Evolutionary conservation across 83 land plant species (phyloP).

Genomic region (Picea abies): DNA sequence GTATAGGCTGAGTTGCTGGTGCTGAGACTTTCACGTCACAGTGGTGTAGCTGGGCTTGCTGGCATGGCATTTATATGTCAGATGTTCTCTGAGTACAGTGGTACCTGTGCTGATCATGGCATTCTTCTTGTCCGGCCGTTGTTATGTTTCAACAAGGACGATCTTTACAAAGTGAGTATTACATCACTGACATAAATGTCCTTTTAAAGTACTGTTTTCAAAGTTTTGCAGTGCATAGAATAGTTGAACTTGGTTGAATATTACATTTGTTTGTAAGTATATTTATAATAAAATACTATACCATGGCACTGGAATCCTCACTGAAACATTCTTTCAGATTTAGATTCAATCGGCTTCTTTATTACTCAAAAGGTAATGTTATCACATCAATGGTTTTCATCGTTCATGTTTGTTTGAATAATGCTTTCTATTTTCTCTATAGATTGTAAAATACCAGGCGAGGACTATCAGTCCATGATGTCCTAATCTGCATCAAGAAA

Average conservation of each 20-base stretch:
- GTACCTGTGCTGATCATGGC: constrained; percentile 26
- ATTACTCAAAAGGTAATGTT: background rate
- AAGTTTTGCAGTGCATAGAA: background rate
- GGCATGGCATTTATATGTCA: constrained; percentile 89
- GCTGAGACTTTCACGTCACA: constrained; percentile 80
- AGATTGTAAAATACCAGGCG: background rate
- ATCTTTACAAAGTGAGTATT: constrained; percentile 70
- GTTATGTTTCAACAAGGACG: constrained; percentile 74
- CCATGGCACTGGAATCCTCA: too few relatives aligned
- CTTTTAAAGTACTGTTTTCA: background rate
- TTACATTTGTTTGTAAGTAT: background rate
- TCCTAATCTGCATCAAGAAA: too few relatives aligned
- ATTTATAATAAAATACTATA: too few relatives aligned
- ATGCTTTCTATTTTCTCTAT: background rate
- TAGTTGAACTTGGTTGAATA: background rate
- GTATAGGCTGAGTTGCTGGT: constrained; percentile 90
- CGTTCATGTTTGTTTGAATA: background rate
- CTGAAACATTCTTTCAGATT: too few relatives aligned
- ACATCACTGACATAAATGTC: background rate
- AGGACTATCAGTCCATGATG: too few relatives aligned
- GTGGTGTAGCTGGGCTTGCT: constrained; percentile 95
- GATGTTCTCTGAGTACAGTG: constrained; percentile 32
- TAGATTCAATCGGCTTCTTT: background rate
- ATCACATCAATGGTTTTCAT: background rate
- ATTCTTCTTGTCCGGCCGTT: constrained; percentile 77